Conservation (phyloP, 2,329 filamentous ascomycete species). For the Aspergillus floridensis region DNA sequence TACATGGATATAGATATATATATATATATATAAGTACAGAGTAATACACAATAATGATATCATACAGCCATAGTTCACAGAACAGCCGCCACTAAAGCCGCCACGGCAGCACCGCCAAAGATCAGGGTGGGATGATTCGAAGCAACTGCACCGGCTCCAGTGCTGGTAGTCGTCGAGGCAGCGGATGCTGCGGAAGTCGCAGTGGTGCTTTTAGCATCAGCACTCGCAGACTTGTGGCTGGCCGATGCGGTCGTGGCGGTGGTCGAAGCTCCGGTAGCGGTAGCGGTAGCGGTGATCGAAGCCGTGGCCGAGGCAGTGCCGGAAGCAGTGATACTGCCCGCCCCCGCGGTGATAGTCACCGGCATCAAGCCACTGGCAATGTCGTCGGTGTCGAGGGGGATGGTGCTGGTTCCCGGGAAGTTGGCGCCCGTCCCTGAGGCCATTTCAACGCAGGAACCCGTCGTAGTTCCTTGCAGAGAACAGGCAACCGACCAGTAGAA, state of each 20-base stretch:
- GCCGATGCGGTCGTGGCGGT: not conserved
- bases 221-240: not conserved
- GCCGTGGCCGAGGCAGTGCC: not conserved
- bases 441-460: slow-evolving; percentile 18
- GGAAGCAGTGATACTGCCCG: slow-evolving; percentile 1
- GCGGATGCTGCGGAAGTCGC: not conserved
- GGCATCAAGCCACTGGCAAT: slow-evolving; percentile 11
- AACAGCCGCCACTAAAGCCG: not conserved
- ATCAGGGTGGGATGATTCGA: slow-evolving; percentile 5
- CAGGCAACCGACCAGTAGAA: slow-evolving; percentile 20
- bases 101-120: slow-evolving; percentile 9
- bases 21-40: not conserved
- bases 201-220: not conserved
- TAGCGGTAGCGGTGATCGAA: not conserved
- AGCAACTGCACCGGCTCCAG: slow-evolving; percentile 5
- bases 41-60: not conserved
- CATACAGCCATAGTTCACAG: not conserved
- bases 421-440: slow-evolving; percentile 14
- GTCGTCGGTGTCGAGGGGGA: slow-evolving; percentile 8
- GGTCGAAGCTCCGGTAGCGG: not conserved
- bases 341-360: slow-evolving; percentile 24
- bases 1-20: not conserved
- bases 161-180: slow-evolving; percentile 4
- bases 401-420: slow-evolving; percentile 15
- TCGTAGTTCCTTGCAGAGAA: slow-evolving; percentile 17